Percentiles rank a stretch among this genome's conserved stretches.
Conservation (phyloP, 495 filamentous ascomycete species). For the Aspergillus taichungensis region DNA sequence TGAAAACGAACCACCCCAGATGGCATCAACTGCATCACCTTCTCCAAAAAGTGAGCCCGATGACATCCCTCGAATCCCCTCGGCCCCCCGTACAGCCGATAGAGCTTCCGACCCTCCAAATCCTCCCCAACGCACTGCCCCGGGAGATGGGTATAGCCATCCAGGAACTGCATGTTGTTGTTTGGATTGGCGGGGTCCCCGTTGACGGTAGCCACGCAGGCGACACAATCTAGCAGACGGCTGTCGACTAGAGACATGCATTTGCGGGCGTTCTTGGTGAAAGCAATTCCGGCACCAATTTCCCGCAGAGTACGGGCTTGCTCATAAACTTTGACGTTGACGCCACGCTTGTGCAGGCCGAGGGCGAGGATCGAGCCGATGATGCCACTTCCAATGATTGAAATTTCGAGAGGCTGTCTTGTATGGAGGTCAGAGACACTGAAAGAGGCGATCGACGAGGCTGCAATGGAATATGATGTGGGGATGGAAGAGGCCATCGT, state of each 20-base stretch:
- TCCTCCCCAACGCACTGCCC: constrained; percentile 10
- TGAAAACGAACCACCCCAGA: constrained; percentile 29
- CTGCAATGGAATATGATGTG: too few relatives aligned
- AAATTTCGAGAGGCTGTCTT: constrained; percentile 14
- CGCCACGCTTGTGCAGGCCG: constrained; percentile 25
- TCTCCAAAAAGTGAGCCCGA: constrained; percentile 49
- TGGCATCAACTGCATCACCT: constrained; percentile 45
- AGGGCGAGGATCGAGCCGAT: constrained; percentile 30
- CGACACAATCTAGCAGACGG: constrained; percentile 10
- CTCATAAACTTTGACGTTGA: constrained; percentile 35
- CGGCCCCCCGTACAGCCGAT: constrained; percentile 8
- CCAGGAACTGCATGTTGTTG: constrained; percentile 23
- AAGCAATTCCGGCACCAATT: constrained; percentile 38
- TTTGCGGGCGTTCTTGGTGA: constrained; percentile 25
- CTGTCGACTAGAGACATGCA: constrained; percentile 20
- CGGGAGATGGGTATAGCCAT: constrained; percentile 23
- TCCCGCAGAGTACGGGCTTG: constrained; percentile 25
- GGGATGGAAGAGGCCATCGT: too few relatives aligned
- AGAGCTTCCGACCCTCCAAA: constrained; percentile 4
- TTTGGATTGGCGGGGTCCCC: constrained; percentile 10
- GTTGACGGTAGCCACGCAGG: constrained; percentile 11
- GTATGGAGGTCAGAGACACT: not conserved
- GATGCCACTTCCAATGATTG: constrained; percentile 39
- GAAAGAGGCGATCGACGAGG: not conserved
- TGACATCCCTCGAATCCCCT: constrained; percentile 39